Percentiles rank a stretch among this genome's conserved stretches.
These are phyloP conservation scores for Irpex sp. DNA, from an alignment of 1,284 basidiomycete species.

Conservation along the genomic window DNA sequence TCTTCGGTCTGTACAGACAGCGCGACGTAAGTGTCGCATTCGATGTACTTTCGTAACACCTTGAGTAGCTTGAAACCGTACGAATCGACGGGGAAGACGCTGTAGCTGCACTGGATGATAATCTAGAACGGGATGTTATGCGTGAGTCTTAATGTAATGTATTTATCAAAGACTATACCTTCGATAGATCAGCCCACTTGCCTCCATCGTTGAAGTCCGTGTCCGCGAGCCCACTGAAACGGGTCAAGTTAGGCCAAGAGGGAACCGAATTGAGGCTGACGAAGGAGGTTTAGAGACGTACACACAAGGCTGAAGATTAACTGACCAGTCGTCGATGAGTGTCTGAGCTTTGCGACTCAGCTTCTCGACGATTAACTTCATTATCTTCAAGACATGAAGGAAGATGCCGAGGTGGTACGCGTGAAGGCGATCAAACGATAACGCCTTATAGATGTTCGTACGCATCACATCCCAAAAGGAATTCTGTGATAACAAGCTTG, in stretches of 20 bases:
- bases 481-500: background rate
- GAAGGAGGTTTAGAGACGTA: background rate
- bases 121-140: background rate
- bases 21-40: background rate
- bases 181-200: background rate
- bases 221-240: background rate
- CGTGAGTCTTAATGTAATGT: background rate
- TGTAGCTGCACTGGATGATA: background rate
- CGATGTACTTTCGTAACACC: conserved; percentile 1
- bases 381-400: background rate
- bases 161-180: background rate
- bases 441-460: background rate
- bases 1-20: background rate
- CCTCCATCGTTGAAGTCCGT: conserved; percentile 1
- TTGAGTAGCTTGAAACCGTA: background rate
- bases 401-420: background rate
- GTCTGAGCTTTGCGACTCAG: background rate
- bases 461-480: background rate
- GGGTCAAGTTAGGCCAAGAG: background rate
- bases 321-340: background rate
- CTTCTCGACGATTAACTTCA: background rate
- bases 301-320: background rate
- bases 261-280: background rate
- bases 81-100: background rate
- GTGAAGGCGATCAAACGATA: conserved; percentile 5